A percentile compares a stretch with the other conserved stretches of the same genome.
Evolutionary conservation across 108 stramenopile genomes (phyloP).

Genomic region (Fragilaria crotonensis): DNA sequence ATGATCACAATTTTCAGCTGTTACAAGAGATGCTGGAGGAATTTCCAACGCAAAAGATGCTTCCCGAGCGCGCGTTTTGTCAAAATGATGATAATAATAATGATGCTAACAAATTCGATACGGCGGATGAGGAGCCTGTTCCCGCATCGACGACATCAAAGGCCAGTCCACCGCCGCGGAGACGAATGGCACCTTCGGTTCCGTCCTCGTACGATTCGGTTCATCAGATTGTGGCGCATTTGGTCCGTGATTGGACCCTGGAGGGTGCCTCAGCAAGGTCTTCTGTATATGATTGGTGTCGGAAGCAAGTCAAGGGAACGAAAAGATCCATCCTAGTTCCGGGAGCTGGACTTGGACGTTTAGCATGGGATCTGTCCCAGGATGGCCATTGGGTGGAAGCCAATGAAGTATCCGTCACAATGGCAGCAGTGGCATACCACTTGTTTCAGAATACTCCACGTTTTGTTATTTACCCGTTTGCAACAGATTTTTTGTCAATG

Average conservation of each 20-base stretch:
- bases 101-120: conserved; percentile 1
- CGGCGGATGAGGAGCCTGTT: not conserved
- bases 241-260: conserved; percentile 67
- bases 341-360: conserved; percentile 72
- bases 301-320: conserved; percentile 20
- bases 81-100: conserved; percentile 3
- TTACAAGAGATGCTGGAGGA: not conserved
- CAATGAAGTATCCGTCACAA: conserved; percentile 61
- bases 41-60: not conserved
- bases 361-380: conserved; percentile 61
- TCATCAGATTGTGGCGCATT: conserved; percentile 57
- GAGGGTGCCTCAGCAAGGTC: conserved; percentile 35
- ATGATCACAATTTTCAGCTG: not conserved
- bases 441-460: conserved; percentile 23
- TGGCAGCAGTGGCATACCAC: conserved; percentile 61
- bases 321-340: conserved; percentile 50
- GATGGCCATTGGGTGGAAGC: conserved; percentile 51
- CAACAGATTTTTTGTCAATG: conserved; percentile 56
- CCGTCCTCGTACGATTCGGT: conserved; percentile 51
- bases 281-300: conserved; percentile 59
- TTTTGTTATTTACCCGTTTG: conserved; percentile 43
- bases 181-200: not conserved
- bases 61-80: not conserved
- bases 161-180: conserved; percentile 7
- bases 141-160: not conserved